Percentiles rank a stretch among this genome's conserved stretches.
phyloP scores from a whole-genome alignment of 257 asterid species.

The Nyctanthes arbortristis region DNA sequence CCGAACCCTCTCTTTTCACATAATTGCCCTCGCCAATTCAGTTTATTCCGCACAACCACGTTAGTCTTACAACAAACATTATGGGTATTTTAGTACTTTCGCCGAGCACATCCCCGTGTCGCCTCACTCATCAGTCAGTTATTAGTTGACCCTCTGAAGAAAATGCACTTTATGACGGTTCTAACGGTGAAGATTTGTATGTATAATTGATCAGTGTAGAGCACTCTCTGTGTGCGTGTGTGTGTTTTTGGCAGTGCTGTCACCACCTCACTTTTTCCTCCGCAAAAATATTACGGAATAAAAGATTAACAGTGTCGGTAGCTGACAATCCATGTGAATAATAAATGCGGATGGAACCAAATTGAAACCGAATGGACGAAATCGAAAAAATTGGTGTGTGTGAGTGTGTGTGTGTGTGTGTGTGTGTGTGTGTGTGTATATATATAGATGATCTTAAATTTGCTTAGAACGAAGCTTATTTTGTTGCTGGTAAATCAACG shows the following conservation, averaged over 20 bases:
- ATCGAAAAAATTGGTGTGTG: too few relatives aligned
- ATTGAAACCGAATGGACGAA: background rate
- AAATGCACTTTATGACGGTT: slow-evolving; percentile 28
- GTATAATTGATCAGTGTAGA: slow-evolving; percentile 3
- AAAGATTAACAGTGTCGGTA: slow-evolving; percentile 45
- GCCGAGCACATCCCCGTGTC: slow-evolving; percentile 13
- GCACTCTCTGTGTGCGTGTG: slow-evolving; percentile 22
- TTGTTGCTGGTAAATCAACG: background rate
- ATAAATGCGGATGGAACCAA: background rate
- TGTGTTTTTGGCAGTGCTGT: slow-evolving; percentile 15
- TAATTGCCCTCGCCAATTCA: slow-evolving; percentile 3
- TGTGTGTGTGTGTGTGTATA: too few relatives aligned
- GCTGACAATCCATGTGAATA: slow-evolving; percentile 35
- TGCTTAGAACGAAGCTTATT: background rate
- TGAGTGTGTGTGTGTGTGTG: too few relatives aligned
- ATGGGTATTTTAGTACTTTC: slow-evolving; percentile 9
- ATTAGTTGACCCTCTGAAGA: slow-evolving; percentile 18
- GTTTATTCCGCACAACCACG: background rate
- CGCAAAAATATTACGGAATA: slow-evolving; percentile 9
- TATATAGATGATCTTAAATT: background rate
- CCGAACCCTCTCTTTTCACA: background rate
- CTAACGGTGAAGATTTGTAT: slow-evolving; percentile 19
- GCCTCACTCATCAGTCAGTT: slow-evolving; percentile 18
- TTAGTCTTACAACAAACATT: background rate
- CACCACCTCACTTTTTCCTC: slow-evolving; percentile 14